These are phyloP conservation scores for Candida coleopterorum DNA, from an alignment of 805 yeast species.

Conservation along the genomic window DNA sequence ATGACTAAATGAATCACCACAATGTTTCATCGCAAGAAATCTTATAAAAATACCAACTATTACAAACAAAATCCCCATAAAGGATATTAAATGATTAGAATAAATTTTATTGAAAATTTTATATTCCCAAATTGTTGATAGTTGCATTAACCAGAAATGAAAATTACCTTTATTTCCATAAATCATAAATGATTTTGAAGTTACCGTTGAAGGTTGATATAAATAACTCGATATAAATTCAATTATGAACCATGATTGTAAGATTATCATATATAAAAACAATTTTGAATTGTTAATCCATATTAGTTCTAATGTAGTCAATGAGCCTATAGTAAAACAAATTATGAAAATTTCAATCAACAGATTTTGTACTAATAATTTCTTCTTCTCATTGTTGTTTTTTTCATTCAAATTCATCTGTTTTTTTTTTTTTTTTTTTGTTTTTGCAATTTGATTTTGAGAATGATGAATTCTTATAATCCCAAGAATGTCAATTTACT, in stretches of 20 bases:
- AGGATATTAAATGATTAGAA: too few relatives aligned
- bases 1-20: slow-evolving; percentile 35
- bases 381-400: slow-evolving; percentile 6
- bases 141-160: slow-evolving; percentile 27
- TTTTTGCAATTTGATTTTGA: too few relatives aligned
- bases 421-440: too few relatives aligned
- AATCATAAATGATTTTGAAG: slow-evolving; percentile 27
- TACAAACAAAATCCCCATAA: slow-evolving; percentile 15
- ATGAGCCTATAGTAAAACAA: slow-evolving; percentile 16
- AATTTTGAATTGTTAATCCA: slow-evolving; percentile 2
- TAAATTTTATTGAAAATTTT: neutral
- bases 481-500: slow-evolving; percentile 25
- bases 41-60: slow-evolving; percentile 23
- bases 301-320: slow-evolving; percentile 1
- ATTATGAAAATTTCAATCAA: slow-evolving; percentile 17
- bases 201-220: slow-evolving; percentile 22
- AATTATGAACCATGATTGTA: slow-evolving; percentile 18
- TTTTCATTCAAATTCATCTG: too few relatives aligned
- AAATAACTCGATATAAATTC: slow-evolving; percentile 25
- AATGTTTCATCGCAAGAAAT: slow-evolving; percentile 25
- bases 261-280: slow-evolving; percentile 14
- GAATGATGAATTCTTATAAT: slow-evolving; percentile 15
- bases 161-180: slow-evolving; percentile 31
- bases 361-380: slow-evolving; percentile 14
- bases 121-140: slow-evolving; percentile 20